Base-by-base conservation (phyloP, 73 alveolate genomes). In the Stentor roeselii region DNA sequence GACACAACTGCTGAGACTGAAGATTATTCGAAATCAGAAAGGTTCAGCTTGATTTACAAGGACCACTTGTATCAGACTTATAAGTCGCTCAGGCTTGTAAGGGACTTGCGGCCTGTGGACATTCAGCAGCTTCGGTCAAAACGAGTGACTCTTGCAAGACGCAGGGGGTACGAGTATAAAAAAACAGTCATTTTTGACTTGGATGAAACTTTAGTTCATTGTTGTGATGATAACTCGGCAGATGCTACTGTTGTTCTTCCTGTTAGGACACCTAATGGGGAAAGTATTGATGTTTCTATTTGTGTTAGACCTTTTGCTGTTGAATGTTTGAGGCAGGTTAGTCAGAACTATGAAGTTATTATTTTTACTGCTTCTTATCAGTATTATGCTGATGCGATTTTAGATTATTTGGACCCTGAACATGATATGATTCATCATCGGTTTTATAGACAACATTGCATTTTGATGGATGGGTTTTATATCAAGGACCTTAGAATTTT, bases 341-440 rank as follows among this genome's bases (percentile, higher is more conserved):
- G 89, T 75, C 78, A 91, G 83, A 83, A 78, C 84, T 95, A 93
- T 86, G 99, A 95, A 87, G 76, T 95, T 34, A 93, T 90, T 6
- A 91, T 95, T 40, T 95, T 95, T 88, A 93, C 99, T 14, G 98
- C 98, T 0, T 95, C 96, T 1, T 92, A 95, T 59, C 94, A 93
- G 82, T 78, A 89, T 34, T 95, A 95, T 89, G 99, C 99, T 0
- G 97, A 93, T 82, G 90, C 90, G 3, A 90, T 93, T 50, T 34
- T 93, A 3, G 91, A 93, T 75, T 88, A 86, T 3, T 61, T 91
- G 3, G 98, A 93, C 75, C 93, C 93, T 58, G 27, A 34, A 1
- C 21, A 82, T 3, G 42, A 58, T 2, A n/a, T 85, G 3, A 60
- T 93, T 34, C 85, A 90, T 4, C 93, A 90, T 39, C 82, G 98